A percentile compares a stretch with the other conserved stretches of the same genome.
Conservation (phyloP, 352 stramenopile genomes). For the Phytophthora fragariae region DNA sequence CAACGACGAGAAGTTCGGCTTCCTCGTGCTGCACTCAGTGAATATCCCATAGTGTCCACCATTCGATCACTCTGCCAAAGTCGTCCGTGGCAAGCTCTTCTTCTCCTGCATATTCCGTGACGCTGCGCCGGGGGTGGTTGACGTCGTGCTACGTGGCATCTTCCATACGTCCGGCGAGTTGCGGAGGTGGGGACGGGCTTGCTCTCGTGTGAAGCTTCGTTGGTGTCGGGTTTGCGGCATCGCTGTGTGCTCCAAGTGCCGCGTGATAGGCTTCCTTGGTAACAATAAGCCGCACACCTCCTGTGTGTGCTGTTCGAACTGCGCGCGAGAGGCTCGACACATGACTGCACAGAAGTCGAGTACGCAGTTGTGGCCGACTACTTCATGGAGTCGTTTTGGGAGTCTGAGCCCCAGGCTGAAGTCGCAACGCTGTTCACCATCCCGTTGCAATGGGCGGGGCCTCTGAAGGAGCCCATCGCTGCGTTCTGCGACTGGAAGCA, state of each 20-base stretch:
- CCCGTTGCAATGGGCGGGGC: neutral
- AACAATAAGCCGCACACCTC: slow-evolving; percentile 12
- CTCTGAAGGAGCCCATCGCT: neutral
- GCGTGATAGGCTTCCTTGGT: slow-evolving; percentile 52
- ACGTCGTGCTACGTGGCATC: slow-evolving; percentile 40
- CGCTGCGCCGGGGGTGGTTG: slow-evolving; percentile 33
- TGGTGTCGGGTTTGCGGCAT: slow-evolving; percentile 49
- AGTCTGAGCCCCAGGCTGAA: neutral
- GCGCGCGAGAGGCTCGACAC: slow-evolving; percentile 37
- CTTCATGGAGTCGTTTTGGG: slow-evolving; percentile 16
- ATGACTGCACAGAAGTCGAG: slow-evolving; percentile 32
- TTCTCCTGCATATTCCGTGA: slow-evolving; percentile 47
- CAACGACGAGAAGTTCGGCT: slow-evolving; percentile 42
- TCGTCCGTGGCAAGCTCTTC: slow-evolving; percentile 37
- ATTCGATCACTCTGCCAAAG: slow-evolving; percentile 35
- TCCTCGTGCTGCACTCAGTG: slow-evolving; percentile 44
- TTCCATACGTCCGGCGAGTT: slow-evolving; percentile 43
- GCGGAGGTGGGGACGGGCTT: slow-evolving; percentile 27
- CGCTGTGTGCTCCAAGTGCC: slow-evolving; percentile 50
- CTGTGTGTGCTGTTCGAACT: slow-evolving; percentile 41
- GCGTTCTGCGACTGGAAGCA: slow-evolving; percentile 23
- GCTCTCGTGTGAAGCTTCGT: slow-evolving; percentile 24
- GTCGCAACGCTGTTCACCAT: slow-evolving; percentile 1
- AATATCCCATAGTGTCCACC: slow-evolving; percentile 42
- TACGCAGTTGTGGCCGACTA: slow-evolving; percentile 36